Percentiles rank a stretch among this genome's conserved stretches.
phyloP scores from a whole-genome alignment of 345 rosid genomes.

The Eucalyptus fibrosa region DNA sequence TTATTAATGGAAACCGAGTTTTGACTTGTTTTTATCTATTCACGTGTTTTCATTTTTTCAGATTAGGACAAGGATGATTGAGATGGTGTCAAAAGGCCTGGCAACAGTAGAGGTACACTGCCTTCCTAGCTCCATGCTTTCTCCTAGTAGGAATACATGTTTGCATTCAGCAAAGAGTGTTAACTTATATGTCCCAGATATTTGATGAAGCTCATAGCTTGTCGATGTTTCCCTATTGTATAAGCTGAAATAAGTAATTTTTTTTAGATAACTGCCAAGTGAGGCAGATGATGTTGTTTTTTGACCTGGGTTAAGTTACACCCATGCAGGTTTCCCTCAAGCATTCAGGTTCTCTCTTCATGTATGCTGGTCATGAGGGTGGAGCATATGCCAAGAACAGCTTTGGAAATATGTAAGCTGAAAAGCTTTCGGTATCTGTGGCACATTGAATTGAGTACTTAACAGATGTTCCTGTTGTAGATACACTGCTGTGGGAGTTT shows the following conservation, averaged over 20 bases:
- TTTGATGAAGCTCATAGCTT: background rate
- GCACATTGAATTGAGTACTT: background rate
- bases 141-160: background rate
- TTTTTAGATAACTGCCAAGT: background rate
- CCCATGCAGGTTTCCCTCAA: slow-evolving; percentile 69
- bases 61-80: slow-evolving; percentile 84
- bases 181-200: background rate
- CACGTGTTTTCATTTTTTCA: slow-evolving; percentile 2
- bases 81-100: slow-evolving; percentile 79
- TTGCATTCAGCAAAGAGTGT: background rate
- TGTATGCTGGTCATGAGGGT: slow-evolving; percentile 85
- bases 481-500: slow-evolving; percentile 96
- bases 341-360: slow-evolving; percentile 97
- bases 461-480: slow-evolving; percentile 13
- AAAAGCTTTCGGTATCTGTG: background rate
- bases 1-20: background rate
- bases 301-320: background rate
- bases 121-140: background rate
- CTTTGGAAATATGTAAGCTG: slow-evolving; percentile 81
- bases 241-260: background rate
- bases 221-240: background rate
- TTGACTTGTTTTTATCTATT: background rate
- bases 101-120: slow-evolving; percentile 73
- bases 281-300: background rate
- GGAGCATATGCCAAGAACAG: slow-evolving; percentile 99